Base-by-base conservation (phyloP, 768 basidiomycete genomes). In the Steccherinum ochraceum region DNA sequence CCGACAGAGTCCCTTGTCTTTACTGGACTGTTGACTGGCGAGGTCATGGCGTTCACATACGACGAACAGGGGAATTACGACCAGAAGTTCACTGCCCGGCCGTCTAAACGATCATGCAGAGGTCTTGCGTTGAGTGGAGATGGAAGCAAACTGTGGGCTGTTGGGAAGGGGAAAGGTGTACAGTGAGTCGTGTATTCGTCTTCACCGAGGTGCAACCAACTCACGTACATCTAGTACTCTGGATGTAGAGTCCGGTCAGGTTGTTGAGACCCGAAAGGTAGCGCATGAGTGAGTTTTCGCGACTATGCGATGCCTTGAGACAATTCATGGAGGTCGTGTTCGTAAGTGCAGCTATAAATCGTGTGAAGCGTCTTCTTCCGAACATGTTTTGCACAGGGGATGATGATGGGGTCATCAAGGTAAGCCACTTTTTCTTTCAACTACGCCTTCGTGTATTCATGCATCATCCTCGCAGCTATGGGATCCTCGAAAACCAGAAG, bases 371-470 rank as follows among this genome's bases (percentile, higher is more conserved):
- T 56, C 67, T 91, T 40, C 76, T 80, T 57, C 79, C 85, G 3
- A 80, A 87, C 65, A 67, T 92, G 50, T 65, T 95, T 13, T 81
- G 82, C 18, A 92, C 89, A 5, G 94, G 94, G 16, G 94, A 96
- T 64, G 94, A 97, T 62, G 92, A 94, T 49, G 94, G 94, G 26
- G 82, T 93, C 20, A 83, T 97, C 65, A 95, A 95, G 78, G 92
- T 89, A 46, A 24, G 54, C 39, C n/a, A n/a, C n/a, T n/a, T n/a
- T n/a, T n/a, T n/a, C n/a, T n/a, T n/a, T n/a, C n/a, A n/a, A n/a
- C n/a, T n/a, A n/a, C n/a, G n/a, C n/a, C n/a, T 44, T 44, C 19
- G 23, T 25, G 51, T 41, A n/a, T n/a, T n/a, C n/a, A n/a, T n/a
- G n/a, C n/a, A n/a, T n/a, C n/a, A n/a, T n/a, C n/a, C 21, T 10